Evolutionary conservation across 257 asterid genomes (phyloP).

Genomic region (Anisodus acutangulus): DNA sequence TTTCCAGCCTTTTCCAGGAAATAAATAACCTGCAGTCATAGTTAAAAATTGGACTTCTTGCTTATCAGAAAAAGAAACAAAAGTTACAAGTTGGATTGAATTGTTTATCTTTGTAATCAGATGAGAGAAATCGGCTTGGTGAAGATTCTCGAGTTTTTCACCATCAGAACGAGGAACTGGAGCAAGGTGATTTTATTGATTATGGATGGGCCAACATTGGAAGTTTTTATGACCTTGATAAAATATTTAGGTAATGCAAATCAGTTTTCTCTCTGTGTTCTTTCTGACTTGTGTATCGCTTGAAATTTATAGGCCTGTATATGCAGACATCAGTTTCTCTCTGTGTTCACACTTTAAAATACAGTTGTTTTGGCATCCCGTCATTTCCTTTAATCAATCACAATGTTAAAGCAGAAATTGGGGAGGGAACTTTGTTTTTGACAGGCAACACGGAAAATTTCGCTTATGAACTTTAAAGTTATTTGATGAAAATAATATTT

Average conservation of each 20-base stretch:
- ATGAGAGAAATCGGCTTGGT: slow-evolving; percentile 44
- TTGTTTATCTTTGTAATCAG: slow-evolving; percentile 44
- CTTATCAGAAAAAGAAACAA: not conserved
- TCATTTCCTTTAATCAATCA: slow-evolving; percentile 9
- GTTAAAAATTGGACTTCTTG: slow-evolving; percentile 17
- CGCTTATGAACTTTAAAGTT: not conserved
- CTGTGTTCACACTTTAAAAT: not conserved
- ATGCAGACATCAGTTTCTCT: not conserved
- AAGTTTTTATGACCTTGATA: slow-evolving; percentile 92
- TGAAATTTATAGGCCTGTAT: slow-evolving; percentile 6
- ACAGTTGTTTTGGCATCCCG: not conserved
- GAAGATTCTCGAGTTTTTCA: slow-evolving; percentile 62
- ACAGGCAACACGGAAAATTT: not conserved
- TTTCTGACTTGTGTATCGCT: not conserved
- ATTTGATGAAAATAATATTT: not conserved
- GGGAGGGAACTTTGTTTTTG: not conserved
- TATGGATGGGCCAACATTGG: slow-evolving; percentile 90
- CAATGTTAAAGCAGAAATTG: not conserved
- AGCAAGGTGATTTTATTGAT: slow-evolving; percentile 70
- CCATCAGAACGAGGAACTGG: slow-evolving; percentile 57
- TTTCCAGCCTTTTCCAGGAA: not conserved
- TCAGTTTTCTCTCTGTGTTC: not conserved
- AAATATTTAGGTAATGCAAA: slow-evolving; percentile 75
- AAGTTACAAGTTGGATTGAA: slow-evolving; percentile 21
- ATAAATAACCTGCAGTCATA: not conserved